A percentile compares a stretch with the other conserved stretches of the same genome.
phyloP scores from a whole-genome alignment of 768 basidiomycete genomes.

The Mycena latifolia region DNA sequence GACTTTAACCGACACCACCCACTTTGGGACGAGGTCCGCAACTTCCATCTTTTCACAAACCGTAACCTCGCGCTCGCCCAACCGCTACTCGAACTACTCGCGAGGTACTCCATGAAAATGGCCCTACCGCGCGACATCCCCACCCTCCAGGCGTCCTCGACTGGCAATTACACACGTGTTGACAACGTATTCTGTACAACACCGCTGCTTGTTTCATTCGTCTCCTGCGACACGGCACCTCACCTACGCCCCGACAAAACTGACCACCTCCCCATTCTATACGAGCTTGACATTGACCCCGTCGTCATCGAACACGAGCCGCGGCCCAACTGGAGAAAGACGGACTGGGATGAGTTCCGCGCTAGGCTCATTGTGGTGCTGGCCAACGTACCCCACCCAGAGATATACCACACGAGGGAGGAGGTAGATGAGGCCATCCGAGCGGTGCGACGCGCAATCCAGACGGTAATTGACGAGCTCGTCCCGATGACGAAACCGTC shows the following conservation, averaged over 20 bases:
- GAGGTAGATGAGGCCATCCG: neutral
- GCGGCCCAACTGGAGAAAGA: constrained; percentile 42
- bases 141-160: too few relatives aligned
- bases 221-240: constrained; percentile 42
- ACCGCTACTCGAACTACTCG: constrained; percentile 43
- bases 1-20: too few relatives aligned
- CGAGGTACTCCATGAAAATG: constrained; percentile 46
- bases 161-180: too few relatives aligned
- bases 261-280: constrained; percentile 57
- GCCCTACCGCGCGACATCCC: too few relatives aligned
- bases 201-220: constrained; percentile 33
- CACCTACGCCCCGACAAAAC: constrained; percentile 37
- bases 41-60: constrained; percentile 51
- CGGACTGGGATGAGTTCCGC: constrained; percentile 48
- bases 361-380: constrained; percentile 30
- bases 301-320: neutral
- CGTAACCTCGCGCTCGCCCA: constrained; percentile 38
- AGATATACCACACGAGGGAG: neutral
- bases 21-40: too few relatives aligned
- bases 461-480: neutral
- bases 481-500: neutral
- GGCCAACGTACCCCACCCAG: neutral
- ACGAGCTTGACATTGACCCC: constrained; percentile 39
- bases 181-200: constrained; percentile 42
- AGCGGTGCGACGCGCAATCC: neutral